Evolutionary conservation across 805 yeast genomes (phyloP).

Genomic region (Candida lessepsii): DNA sequence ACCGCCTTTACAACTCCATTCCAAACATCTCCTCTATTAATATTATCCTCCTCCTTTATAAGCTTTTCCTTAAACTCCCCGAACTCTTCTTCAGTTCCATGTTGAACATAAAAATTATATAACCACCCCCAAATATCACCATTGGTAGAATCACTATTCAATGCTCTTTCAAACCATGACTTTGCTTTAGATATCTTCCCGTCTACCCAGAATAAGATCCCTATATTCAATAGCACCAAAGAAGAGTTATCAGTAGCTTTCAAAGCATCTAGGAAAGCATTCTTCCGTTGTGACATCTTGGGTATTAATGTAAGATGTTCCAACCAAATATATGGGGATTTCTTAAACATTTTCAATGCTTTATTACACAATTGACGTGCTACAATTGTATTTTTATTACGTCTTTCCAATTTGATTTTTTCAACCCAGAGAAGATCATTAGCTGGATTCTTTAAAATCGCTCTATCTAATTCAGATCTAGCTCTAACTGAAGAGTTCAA

Average conservation of each 20-base stretch:
- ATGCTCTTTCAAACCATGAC: constrained; percentile 73
- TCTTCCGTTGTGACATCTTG: constrained; percentile 52
- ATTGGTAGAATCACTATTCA: constrained; percentile 49
- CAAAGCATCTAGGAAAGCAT: constrained; percentile 68
- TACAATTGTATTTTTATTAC: constrained; percentile 46
- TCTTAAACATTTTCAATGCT: constrained; percentile 59
- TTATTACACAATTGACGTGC: constrained; percentile 55
- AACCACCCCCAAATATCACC: constrained; percentile 82
- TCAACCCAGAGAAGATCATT: constrained; percentile 57
- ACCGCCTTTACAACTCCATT: constrained; percentile 47
- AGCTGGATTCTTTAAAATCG: constrained; percentile 49
- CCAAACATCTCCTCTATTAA: constrained; percentile 67
- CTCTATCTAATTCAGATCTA: constrained; percentile 70
- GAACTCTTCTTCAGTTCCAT: constrained; percentile 38
- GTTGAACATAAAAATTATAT: constrained; percentile 43
- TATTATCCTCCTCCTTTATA: constrained; percentile 40
- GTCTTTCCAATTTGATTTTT: constrained; percentile 56
- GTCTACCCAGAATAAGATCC: constrained; percentile 62
- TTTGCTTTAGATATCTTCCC: constrained; percentile 62
- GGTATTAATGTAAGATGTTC: constrained; percentile 50
- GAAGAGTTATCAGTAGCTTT: constrained; percentile 61
- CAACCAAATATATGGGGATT: constrained; percentile 64
- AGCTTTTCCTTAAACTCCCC: constrained; percentile 36
- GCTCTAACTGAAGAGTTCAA: constrained; percentile 52
- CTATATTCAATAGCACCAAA: constrained; percentile 60